These are phyloP conservation scores for Rosa chinensis DNA, from an alignment of 306 rosid species.

Conservation along the genomic window DNA sequence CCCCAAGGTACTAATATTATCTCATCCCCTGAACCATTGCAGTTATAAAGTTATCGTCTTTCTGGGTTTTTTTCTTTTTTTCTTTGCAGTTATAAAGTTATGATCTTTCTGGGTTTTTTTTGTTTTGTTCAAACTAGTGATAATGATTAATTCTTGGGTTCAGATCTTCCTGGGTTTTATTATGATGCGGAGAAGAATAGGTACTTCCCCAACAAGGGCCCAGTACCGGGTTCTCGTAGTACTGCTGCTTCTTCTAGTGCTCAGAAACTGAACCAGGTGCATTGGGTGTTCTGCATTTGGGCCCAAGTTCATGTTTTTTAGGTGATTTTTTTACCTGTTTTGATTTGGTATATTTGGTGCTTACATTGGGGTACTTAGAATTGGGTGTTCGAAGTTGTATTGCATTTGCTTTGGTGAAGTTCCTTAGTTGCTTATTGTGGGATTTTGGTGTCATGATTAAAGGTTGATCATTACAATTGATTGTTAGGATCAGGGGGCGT, in stretches of 20 bases:
- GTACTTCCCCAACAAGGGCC: constrained; percentile 78
- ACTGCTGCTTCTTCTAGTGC: constrained; percentile 27
- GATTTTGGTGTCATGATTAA: not conserved
- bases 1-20: not conserved
- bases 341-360: not conserved
- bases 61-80: not conserved
- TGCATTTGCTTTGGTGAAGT: not conserved
- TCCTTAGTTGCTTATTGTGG: not conserved
- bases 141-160: not conserved
- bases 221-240: constrained; percentile 69
- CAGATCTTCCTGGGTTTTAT: constrained; percentile 89
- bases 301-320: not conserved
- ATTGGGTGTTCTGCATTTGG: not conserved
- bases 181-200: constrained; percentile 75
- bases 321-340: not conserved
- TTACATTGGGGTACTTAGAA: not conserved
- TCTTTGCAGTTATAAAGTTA: not conserved
- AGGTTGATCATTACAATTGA: not conserved
- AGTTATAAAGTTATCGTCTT: not conserved
- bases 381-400: not conserved
- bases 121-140: not conserved
- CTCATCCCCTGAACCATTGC: too few relatives aligned
- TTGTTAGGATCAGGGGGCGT: not conserved
- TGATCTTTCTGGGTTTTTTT: not conserved
- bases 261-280: constrained; percentile 44